A percentile compares a stretch with the other conserved stretches of the same genome.
phyloP scores from a whole-genome alignment of 441 rosid genomes.

The Bruguiera hainesii region DNA sequence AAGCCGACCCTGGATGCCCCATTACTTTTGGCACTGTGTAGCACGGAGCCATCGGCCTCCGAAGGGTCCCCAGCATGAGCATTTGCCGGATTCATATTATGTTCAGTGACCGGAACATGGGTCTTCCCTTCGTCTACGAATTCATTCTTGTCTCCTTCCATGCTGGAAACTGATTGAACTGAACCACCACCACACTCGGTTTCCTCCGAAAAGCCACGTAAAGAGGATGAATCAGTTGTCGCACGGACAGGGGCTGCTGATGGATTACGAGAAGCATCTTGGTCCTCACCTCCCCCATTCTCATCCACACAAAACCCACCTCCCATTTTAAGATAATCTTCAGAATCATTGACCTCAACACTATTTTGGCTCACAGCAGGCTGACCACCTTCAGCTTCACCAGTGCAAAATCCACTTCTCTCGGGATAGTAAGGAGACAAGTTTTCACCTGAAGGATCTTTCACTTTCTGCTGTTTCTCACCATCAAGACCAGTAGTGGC shows the following conservation, averaged over 20 bases:
- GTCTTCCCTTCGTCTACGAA: conserved; percentile 9
- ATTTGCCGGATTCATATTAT: conserved; percentile 16
- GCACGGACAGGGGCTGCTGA: conserved; percentile 2
- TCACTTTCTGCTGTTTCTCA: conserved; percentile 24
- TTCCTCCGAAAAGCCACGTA: conserved; percentile 16
- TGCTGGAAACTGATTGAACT: conserved; percentile 14
- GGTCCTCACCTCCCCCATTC: conserved; percentile 28
- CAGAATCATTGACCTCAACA: conserved; percentile 24
- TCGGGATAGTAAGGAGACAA: conserved; percentile 33
- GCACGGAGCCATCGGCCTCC: conserved; percentile 14
- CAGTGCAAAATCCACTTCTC: conserved; percentile 49
- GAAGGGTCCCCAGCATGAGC: conserved; percentile 19
- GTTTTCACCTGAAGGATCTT: conserved; percentile 22
- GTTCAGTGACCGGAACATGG: conserved; percentile 13
- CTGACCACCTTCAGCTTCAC: conserved; percentile 41
- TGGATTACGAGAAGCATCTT: conserved; percentile 19
- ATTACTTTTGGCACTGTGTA: conserved; percentile 19
- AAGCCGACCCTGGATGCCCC: conserved; percentile 33
- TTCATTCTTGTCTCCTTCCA: conserved; percentile 12
- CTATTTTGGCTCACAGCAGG: conserved; percentile 20
- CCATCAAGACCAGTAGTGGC: conserved; percentile 15
- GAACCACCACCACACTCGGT: conserved; percentile 8
- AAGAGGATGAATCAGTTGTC: conserved; percentile 18
- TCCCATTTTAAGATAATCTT: conserved; percentile 51
- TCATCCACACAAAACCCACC: conserved; percentile 75